Percentiles rank a stretch among this genome's conserved stretches.
phyloP scores from a whole-genome alignment of 768 basidiomycete genomes.

The Podaxis sp. region DNA sequence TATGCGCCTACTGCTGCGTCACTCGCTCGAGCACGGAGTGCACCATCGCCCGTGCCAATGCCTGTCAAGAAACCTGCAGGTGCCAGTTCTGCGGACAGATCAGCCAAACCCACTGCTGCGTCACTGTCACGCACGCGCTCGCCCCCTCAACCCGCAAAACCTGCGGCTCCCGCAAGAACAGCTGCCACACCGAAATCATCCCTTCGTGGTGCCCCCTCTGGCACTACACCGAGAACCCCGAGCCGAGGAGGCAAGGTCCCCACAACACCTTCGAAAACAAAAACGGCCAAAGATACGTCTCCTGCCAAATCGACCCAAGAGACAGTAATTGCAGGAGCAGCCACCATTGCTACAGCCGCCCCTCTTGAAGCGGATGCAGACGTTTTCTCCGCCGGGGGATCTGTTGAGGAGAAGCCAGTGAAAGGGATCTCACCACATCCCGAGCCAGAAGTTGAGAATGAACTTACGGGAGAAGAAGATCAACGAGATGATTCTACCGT shows the following conservation, averaged over 20 bases:
- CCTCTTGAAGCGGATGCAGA: slow-evolving; percentile 16
- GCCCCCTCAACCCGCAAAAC: slow-evolving; percentile 15
- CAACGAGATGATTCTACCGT: not conserved
- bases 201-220: not conserved
- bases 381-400: slow-evolving; percentile 7
- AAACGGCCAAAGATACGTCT: not conserved
- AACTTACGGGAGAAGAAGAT: not conserved
- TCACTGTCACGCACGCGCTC: slow-evolving; percentile 54
- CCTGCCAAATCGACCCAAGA: not conserved
- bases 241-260: slow-evolving; percentile 1
- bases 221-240: not conserved
- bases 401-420: not conserved
- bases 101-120: slow-evolving; percentile 82
- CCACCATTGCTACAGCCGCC: slow-evolving; percentile 15
- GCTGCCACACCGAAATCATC: slow-evolving; percentile 14
- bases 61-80: slow-evolving; percentile 55
- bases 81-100: slow-evolving; percentile 53
- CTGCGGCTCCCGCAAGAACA: slow-evolving; percentile 21
- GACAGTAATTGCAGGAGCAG: slow-evolving; percentile 9
- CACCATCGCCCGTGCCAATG: slow-evolving; percentile 38
- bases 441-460: slow-evolving; percentile 1
- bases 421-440: not conserved
- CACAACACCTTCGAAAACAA: slow-evolving; percentile 12
- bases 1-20: slow-evolving; percentile 85
- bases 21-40: slow-evolving; percentile 63